phyloP scores from a whole-genome alignment of 805 yeast genomes.

The Metschnikowia kunwiensis region DNA sequence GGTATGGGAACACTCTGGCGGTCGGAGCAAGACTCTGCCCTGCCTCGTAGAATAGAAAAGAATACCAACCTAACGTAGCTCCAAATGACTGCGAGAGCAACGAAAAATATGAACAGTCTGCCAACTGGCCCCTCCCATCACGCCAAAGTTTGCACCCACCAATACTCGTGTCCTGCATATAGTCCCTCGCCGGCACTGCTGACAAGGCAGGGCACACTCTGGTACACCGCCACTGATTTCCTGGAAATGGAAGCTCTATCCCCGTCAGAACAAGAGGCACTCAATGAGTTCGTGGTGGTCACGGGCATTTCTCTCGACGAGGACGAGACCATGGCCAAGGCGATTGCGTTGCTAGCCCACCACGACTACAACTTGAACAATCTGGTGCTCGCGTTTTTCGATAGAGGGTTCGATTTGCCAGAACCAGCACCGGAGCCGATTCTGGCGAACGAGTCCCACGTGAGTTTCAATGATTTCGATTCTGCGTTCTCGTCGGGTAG shows the following conservation, averaged over 20 bases:
- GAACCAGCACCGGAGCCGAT: conserved; percentile 5
- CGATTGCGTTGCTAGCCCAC: conserved; percentile 14
- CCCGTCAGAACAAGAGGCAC: conserved; percentile 11
- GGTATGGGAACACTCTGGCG: too few relatives aligned
- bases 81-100: too few relatives aligned
- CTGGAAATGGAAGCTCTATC: conserved; percentile 14
- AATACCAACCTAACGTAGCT: too few relatives aligned
- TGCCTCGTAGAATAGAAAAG: too few relatives aligned
- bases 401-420: conserved; percentile 37
- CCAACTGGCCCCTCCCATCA: too few relatives aligned
- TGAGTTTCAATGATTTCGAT: not conserved
- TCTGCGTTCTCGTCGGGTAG: conserved; percentile 9
- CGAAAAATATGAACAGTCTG: too few relatives aligned
- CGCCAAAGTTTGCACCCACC: too few relatives aligned
- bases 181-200: too few relatives aligned
- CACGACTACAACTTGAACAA: conserved; percentile 56
- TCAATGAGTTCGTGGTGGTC: conserved; percentile 17
- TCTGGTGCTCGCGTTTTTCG: conserved; percentile 61
- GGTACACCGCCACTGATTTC: too few relatives aligned
- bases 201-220: too few relatives aligned
- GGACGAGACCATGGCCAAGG: conserved; percentile 11
- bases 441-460: not conserved
- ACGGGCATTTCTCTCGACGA: conserved; percentile 16
- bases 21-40: too few relatives aligned
- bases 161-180: too few relatives aligned